These are phyloP conservation scores for Microcera coccophila DNA, from an alignment of 2,329 filamentous ascomycete genomes.

Conservation along the genomic window DNA sequence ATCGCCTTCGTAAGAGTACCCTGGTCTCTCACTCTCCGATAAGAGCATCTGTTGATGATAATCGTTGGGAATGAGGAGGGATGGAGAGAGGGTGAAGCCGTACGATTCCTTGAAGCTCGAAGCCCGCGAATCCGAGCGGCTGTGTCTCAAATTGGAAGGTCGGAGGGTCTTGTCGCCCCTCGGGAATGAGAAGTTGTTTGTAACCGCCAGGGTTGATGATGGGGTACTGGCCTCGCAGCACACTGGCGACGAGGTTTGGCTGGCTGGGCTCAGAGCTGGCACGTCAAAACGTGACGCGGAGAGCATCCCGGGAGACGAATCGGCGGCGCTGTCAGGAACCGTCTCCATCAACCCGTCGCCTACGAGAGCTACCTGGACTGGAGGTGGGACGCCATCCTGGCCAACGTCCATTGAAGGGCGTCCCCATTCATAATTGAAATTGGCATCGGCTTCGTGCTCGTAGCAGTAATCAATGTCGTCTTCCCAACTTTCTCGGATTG, in stretches of 20 bases:
- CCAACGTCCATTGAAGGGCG: slow-evolving; percentile 49
- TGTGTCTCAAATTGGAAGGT: slow-evolving; percentile 29
- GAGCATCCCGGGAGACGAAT: slow-evolving; percentile 27
- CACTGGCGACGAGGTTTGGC: slow-evolving; percentile 40
- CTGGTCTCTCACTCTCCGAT: slow-evolving; percentile 25
- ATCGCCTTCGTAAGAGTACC: slow-evolving; percentile 34
- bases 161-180: slow-evolving; percentile 34
- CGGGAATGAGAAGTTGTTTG: slow-evolving; percentile 52
- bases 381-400: slow-evolving; percentile 19
- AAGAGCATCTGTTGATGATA: slow-evolving; percentile 52
- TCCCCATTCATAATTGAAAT: slow-evolving; percentile 65
- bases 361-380: slow-evolving; percentile 22
- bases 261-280: slow-evolving; percentile 48
- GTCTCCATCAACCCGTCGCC: slow-evolving; percentile 24
- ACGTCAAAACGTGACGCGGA: slow-evolving; percentile 36
- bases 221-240: slow-evolving; percentile 46
- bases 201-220: slow-evolving; percentile 30
- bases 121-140: slow-evolving; percentile 43
- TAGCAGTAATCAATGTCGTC: slow-evolving; percentile 69
- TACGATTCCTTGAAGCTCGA: slow-evolving; percentile 58
- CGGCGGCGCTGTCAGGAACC: slow-evolving; percentile 13
- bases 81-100: slow-evolving; percentile 57
- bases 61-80: slow-evolving; percentile 59
- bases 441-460: slow-evolving; percentile 62
- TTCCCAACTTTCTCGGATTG: slow-evolving; percentile 56